Evolutionary conservation across 78 protist species (phyloP).

Genomic region (Isochrysis galbana): DNA sequence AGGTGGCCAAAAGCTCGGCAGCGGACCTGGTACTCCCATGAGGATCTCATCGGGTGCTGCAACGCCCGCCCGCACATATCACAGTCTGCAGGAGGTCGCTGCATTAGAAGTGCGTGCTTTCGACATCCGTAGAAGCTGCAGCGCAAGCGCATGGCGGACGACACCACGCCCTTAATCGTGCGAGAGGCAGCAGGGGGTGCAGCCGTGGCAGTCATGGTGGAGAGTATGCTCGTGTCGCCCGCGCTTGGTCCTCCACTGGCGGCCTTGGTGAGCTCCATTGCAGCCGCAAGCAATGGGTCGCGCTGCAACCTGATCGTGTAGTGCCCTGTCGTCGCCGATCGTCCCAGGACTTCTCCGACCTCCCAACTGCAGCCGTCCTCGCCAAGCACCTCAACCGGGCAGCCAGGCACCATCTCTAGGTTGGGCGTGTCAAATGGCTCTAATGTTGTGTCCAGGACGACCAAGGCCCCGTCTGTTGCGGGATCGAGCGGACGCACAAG

Average conservation of each 20-base stretch:
- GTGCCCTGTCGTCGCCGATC: too few species aligned
- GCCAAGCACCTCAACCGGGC: not conserved
- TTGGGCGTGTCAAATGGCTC: not conserved
- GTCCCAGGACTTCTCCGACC: too few species aligned
- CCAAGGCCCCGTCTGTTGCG: too few species aligned
- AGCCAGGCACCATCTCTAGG: not conserved
- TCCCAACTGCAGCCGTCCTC: too few species aligned
- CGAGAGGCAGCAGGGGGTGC: not conserved
- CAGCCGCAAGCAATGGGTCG: not conserved
- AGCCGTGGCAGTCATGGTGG: not conserved
- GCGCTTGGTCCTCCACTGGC: not conserved
- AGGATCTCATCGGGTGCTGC: conserved; percentile 13
- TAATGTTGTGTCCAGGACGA: not conserved
- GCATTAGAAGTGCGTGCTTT: conserved; percentile 14
- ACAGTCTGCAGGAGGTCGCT: conserved; percentile 19
- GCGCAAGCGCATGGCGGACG: not conserved
- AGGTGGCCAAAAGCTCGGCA: too few species aligned
- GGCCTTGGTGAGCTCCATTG: not conserved
- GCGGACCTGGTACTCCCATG: not conserved
- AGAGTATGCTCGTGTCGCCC: not conserved
- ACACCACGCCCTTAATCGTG: not conserved
- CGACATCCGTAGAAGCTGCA: not conserved
- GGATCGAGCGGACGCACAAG: too few species aligned
- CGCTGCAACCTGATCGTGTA: too few species aligned
- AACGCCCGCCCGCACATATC: not conserved